These are phyloP conservation scores for Boechera retrofracta DNA, from an alignment of 345 rosid species.

Conservation along the genomic window DNA sequence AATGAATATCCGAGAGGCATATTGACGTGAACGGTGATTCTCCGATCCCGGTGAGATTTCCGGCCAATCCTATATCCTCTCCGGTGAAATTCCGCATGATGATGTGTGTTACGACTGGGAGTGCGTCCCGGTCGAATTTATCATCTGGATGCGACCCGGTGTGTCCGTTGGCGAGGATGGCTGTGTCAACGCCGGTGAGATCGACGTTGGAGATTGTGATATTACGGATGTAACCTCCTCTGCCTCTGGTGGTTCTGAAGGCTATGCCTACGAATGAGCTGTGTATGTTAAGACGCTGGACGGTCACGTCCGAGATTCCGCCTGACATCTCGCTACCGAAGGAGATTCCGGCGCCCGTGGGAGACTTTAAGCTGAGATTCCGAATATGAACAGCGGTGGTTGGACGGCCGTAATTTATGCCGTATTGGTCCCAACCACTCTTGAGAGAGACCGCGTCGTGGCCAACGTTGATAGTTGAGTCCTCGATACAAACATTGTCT, in stretches of 20 bases:
- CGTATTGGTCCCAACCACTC: constrained; percentile 98
- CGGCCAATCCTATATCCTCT: constrained; percentile 59
- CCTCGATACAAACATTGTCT: constrained; percentile 80
- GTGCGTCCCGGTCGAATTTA: constrained; percentile 68
- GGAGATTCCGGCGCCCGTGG: constrained; percentile 74
- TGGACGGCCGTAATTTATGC: constrained; percentile 72
- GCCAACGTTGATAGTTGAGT: constrained; percentile 70
- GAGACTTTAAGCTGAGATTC: constrained; percentile 67
- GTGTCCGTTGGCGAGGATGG: constrained; percentile 65
- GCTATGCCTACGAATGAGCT: constrained; percentile 67
- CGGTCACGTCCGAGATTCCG: constrained; percentile 71
- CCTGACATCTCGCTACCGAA: constrained; percentile 99
- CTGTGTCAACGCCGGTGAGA: constrained; percentile 49
- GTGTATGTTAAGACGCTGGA: constrained; percentile 54
- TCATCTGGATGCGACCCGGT: constrained; percentile 85
- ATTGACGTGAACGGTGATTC: constrained; percentile 79
- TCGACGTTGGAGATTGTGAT: constrained; percentile 58
- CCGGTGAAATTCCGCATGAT: constrained; percentile 64
- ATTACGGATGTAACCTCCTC: constrained; percentile 82
- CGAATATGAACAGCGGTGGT: constrained; percentile 67
- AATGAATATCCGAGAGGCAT: constrained; percentile 62
- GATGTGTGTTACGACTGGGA: constrained; percentile 59
- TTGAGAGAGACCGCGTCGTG: constrained; percentile 79
- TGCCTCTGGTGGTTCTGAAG: constrained; percentile 74
- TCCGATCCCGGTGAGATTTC: constrained; percentile 72